Evolutionary conservation across 2,329 filamentous ascomycete genomes (phyloP), one percentile per base, ranked within the genome.

Genomic region (Alternaria ventricosa): DNA sequence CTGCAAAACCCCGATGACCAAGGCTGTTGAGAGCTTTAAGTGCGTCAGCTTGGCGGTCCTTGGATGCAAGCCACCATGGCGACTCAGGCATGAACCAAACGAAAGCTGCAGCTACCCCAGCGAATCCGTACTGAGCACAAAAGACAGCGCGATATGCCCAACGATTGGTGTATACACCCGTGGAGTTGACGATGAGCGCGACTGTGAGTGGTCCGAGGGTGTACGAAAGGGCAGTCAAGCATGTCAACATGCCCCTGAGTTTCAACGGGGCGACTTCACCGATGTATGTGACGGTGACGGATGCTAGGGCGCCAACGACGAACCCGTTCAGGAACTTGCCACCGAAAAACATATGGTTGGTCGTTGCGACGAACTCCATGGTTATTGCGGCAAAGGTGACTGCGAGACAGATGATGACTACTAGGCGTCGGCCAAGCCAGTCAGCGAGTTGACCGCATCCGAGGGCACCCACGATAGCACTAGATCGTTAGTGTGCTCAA

Each of bases 31-130:
- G 68, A 12, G 71, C 69, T 20, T 62, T 58, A 12, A 71, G 60
- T 13, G 90, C 90, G 15, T 90, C 87, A 6, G 88, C 85, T 44
- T 86, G 79, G 30, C 84, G 85, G 33, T 87, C 87, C 67, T 85
- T 86, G 43, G 89, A 87, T 45, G 92, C 88, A 22, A 92, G 84
- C 89, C 90, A 92, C 88, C 89, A 91, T 2, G 89, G 89, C 11
- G 86, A 69, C 55, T 75, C 74, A 4, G 71, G 74, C 71, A 76
- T 74, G 53, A 74, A 75, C 47, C 60, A 67, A 2, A 74, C 63
- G 3, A 71, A 57, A 8, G 68, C 47, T 5, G 67, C 55, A 4
- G 77, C 78, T 6, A 82, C 69, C 8, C 59, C 75, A 5, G 80
- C 79, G 30, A 83, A 81, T 0, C 81, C 82, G 68, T 80, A 84